phyloP scores from a whole-genome alignment of 1,284 basidiomycete genomes.

The Uromyces viciae-fabae region DNA sequence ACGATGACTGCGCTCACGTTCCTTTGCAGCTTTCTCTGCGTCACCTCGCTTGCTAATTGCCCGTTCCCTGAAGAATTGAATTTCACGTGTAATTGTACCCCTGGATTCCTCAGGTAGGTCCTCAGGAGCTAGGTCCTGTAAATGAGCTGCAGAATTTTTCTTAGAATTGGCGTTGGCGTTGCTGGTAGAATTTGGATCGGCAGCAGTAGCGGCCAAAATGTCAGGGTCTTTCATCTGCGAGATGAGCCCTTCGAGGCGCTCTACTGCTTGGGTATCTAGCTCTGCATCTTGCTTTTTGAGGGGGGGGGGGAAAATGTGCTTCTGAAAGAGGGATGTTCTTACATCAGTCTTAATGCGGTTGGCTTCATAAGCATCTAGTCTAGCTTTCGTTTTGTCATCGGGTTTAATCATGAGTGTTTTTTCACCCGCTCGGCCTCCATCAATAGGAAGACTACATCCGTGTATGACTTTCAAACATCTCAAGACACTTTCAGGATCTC shows the following conservation, averaged over 20 bases:
- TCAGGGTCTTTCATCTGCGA: constrained; percentile 45
- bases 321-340: constrained; percentile 20
- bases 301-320: not conserved
- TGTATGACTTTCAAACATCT: constrained; percentile 52
- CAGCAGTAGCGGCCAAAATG: constrained; percentile 26
- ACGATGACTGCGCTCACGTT: constrained; percentile 45
- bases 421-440: constrained; percentile 48
- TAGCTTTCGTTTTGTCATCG: constrained; percentile 51
- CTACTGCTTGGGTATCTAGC: constrained; percentile 39
- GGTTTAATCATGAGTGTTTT: constrained; percentile 50
- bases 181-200: constrained; percentile 25
- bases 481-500: constrained; percentile 53
- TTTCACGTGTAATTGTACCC: constrained; percentile 51
- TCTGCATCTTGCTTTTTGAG: constrained; percentile 42
- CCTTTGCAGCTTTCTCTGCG: constrained; percentile 47
- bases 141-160: constrained; percentile 47
- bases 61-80: constrained; percentile 52
- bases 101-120: constrained; percentile 52
- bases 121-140: constrained; percentile 52
- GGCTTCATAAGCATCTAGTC: constrained; percentile 52
- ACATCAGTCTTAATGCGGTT: constrained; percentile 50
- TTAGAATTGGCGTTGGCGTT: constrained; percentile 18
- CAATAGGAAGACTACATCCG: constrained; percentile 48
- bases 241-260: constrained; percentile 42
- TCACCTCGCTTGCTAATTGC: constrained; percentile 48